phyloP scores from a whole-genome alignment of 2,329 filamentous ascomycete species.

The Monilinia aucupariae region DNA sequence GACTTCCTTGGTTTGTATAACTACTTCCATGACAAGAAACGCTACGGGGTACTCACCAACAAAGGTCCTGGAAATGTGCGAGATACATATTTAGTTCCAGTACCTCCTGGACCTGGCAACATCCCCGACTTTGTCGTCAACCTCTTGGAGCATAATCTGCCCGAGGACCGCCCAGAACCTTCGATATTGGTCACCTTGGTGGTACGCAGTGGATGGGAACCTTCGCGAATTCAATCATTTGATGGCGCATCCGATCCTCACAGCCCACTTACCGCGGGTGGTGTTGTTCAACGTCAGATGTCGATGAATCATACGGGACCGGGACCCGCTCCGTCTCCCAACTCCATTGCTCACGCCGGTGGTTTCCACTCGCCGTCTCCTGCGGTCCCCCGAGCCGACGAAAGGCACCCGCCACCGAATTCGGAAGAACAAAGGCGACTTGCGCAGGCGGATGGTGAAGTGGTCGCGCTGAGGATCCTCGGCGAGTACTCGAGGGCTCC shows the following conservation, averaged over 20 bases:
- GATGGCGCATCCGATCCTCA: conserved; percentile 25
- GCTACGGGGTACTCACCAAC: conserved; percentile 83
- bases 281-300: conserved; percentile 40
- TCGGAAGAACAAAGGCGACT: conserved; percentile 35
- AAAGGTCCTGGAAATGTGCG: conserved; percentile 69
- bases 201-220: conserved; percentile 55
- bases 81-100: conserved; percentile 86
- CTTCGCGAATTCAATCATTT: conserved; percentile 18
- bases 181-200: conserved; percentile 82
- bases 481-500: conserved; percentile 56
- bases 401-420: conserved; percentile 37
- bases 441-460: conserved; percentile 48
- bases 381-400: conserved; percentile 19
- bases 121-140: conserved; percentile 85
- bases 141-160: conserved; percentile 77
- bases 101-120: conserved; percentile 63
- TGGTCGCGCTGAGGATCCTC: conserved; percentile 57
- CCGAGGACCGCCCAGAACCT: conserved; percentile 64
- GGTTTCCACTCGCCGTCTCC: conserved; percentile 24
- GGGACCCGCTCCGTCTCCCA: conserved; percentile 46
- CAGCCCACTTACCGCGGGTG: conserved; percentile 36
- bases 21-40: conserved; percentile 76
- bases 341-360: conserved; percentile 40
- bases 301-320: conserved; percentile 46
- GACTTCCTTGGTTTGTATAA: conserved; percentile 74